Evolutionary conservation across 148 eudicot genomes (phyloP), one percentile per base, ranked within the genome.

Genomic region (Talinum fruticosum): DNA sequence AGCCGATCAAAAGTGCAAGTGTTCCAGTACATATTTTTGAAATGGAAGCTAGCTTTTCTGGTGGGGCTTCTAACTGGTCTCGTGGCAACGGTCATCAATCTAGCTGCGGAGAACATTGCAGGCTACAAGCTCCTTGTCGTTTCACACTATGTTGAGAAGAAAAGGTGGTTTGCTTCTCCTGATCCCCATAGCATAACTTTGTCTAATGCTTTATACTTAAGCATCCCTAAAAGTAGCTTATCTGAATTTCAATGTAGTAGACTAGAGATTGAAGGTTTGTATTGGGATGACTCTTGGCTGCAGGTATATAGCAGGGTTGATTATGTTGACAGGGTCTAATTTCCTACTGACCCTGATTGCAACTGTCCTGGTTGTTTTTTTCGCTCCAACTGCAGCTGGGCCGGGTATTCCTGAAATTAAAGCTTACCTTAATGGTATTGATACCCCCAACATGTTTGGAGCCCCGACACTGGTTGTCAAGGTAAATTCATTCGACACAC

Each of bases 361-460:
- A 33, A 84, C 97, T 34, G 70, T 87, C 79, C 83, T 93, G 10
- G 90, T 92, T 45, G 92, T 90, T 33, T 88, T 81, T 36, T 93
- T 93, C 70, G 97, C 97, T 69, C 97, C 97, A 41, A 91, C 96
- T 26, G 97, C 96, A 2, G 97, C 97, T 66, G 97, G 97, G 62
- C 97, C 97, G 71, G 97, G 97, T 4, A 90, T 90, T 32, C 96
- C 97, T 23, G 97, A 93, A 78, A 93, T 93, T 54, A 93, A 93
- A 85, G 97, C 97, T 49, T 91, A 89, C 79, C 92, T 93, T 33
- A 93, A 93, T 74, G 96, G 97, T 74, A 85, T 93, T 61, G 96
- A 93, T 78, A 93, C 97, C 18, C 97, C 97, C 66, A 77, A 91
- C 71, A 91, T 93, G 96, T 93, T 81, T 82, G 97, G 97, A 71